Evolutionary conservation across 2,329 filamentous ascomycete species (phyloP), one percentile per base, ranked within the genome.

Genomic region (Cercospora sp.): DNA sequence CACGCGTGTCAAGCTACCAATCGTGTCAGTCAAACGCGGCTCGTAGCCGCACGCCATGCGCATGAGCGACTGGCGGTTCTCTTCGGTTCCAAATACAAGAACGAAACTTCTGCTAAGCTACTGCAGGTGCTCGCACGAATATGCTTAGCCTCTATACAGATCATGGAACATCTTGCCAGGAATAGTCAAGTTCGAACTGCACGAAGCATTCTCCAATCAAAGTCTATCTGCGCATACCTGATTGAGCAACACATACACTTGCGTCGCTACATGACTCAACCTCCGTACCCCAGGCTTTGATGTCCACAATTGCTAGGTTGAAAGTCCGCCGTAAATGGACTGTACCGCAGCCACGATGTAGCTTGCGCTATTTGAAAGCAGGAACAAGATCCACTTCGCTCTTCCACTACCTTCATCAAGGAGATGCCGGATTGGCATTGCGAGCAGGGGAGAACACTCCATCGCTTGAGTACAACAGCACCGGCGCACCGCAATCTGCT

Each of bases 101-200:
- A 10, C 9, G 26, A 58, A n/a, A 36, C 55, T 58, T 31, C 55
- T 58, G 55, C 55, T 31, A 31, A 33, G 55, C 55, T 58, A 58
- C 55, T 58, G 55, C 55, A 36, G 55, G 55, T 58, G 55, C 55
- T 58, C 30, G 55, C 12, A 36, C 55, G 23, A 58, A 58, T 16
- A 33, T 20, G 55, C 55, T 58, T 58, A 58, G 55, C 18, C 31
- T 36, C 28, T 12, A 12, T 5, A 20, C 10, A 33, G 28, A 31
- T 58, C 28, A 31, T 58, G 55, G 55, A 33, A 31, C 28, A 31
- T 58, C 55, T 33, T 58, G 55, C 55, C 55, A 13, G n/a, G 13
- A 31, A 16, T 16, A n/a, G 55, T 5, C 31, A 58, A 36, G 28
- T 36, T 58, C 53, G 26, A 18, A n/a, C 55, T 58, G 55, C 55